Evolutionary conservation across 768 basidiomycete species (phyloP).

Genomic region (Lactarius hatsudake): DNA sequence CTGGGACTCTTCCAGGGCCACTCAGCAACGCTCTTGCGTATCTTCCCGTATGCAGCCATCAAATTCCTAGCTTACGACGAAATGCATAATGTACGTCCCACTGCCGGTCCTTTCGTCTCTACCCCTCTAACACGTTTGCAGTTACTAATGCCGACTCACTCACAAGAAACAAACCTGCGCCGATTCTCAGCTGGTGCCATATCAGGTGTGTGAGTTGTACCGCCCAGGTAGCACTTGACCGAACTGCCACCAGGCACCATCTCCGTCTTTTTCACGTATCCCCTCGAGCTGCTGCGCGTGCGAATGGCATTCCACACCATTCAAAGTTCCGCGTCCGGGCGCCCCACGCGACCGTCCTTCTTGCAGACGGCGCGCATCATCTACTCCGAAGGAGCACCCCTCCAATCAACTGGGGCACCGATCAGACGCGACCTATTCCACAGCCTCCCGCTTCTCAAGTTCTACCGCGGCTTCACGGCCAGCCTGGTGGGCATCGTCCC

Average conservation of each 20-base stretch:
- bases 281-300: slow-evolving; percentile 91
- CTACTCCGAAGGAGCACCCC: slow-evolving; percentile 58
- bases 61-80: slow-evolving; percentile 97
- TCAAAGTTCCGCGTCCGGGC: slow-evolving; percentile 22
- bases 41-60: slow-evolving; percentile 96
- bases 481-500: slow-evolving; percentile 91
- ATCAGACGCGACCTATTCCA: slow-evolving; percentile 41
- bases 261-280: slow-evolving; percentile 92
- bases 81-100: slow-evolving; percentile 60
- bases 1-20: slow-evolving; percentile 93
- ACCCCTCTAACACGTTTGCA: slow-evolving; percentile 33
- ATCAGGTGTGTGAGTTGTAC: slow-evolving; percentile 56
- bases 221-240: not conserved
- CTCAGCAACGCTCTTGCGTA: slow-evolving; percentile 87
- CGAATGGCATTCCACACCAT: slow-evolving; percentile 87
- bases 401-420: slow-evolving; percentile 27
- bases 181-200: slow-evolving; percentile 86
- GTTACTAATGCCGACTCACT: slow-evolving; percentile 82
- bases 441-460: slow-evolving; percentile 75
- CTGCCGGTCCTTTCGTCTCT: not conserved
- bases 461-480: slow-evolving; percentile 97
- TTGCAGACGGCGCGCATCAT: slow-evolving; percentile 57
- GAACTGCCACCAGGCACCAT: slow-evolving; percentile 54
- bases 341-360: slow-evolving; percentile 45
- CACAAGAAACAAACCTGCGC: slow-evolving; percentile 70